Conservation (phyloP, 129 eudicot species). For the Oenanthe sinensis region DNA sequence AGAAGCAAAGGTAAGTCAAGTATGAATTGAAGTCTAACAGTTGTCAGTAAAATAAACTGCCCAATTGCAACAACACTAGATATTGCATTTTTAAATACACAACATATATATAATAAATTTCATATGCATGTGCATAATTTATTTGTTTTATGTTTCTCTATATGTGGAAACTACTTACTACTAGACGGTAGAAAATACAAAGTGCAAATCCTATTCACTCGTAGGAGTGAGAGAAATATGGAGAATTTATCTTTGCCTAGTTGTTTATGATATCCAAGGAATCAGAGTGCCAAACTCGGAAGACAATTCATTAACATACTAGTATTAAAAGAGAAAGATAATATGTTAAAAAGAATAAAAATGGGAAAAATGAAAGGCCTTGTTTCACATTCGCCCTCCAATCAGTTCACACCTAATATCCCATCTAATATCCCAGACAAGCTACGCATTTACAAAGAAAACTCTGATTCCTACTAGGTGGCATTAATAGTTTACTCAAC, state of each 20-base stretch:
- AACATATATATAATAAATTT: neutral
- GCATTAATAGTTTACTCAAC: no score
- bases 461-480: no score
- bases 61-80: neutral
- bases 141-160: neutral
- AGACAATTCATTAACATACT: no score
- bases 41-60: constrained; percentile 4
- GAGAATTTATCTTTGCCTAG: neutral
- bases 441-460: no score
- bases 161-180: neutral
- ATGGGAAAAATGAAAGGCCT: no score
- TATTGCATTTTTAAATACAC: neutral
- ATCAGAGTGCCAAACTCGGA: no score
- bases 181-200: neutral
- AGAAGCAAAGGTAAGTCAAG: constrained; percentile 17
- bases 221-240: no score
- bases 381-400: no score
- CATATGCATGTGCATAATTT: neutral
- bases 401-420: no score
- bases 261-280: neutral
- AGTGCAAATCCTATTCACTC: neutral
- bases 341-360: no score
- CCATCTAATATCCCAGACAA: no score
- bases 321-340: no score
- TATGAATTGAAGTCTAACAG: constrained; percentile 11